Conservation (phyloP, 768 basidiomycete species). For the Serendipita indica region DNA sequence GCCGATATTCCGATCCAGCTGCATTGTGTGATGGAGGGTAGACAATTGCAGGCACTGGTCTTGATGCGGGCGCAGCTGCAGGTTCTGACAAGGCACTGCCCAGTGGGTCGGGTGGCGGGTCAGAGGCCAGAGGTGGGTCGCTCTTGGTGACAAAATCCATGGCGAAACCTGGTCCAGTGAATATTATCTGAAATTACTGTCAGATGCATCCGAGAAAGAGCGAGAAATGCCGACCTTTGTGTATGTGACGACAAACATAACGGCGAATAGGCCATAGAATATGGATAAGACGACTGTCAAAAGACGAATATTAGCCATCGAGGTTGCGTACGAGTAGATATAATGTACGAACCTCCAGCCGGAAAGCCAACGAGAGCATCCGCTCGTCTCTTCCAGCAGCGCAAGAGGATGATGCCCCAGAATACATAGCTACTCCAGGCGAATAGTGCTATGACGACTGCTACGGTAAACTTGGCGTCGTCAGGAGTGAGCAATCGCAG, state of each 20-base stretch:
- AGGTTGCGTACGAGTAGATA: not conserved
- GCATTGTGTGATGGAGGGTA: not conserved
- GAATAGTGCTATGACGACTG: not conserved
- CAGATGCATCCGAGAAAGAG: not conserved
- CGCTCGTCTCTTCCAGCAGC: not conserved
- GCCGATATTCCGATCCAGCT: not conserved
- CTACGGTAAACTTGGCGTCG: not conserved
- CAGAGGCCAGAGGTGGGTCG: not conserved
- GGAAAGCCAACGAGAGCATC: not conserved
- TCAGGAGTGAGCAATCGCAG: not conserved
- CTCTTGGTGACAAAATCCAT: not conserved
- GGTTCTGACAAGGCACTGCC: too few relatives aligned
- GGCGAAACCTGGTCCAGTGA: not conserved
- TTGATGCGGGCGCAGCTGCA: not conserved
- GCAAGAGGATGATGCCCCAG: not conserved
- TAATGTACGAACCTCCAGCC: not conserved
- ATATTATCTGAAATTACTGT: not conserved
- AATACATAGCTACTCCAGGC: slow-evolving; percentile 7
- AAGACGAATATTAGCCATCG: not conserved
- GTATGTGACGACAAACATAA: slow-evolving; percentile 6
- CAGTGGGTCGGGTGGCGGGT: not conserved
- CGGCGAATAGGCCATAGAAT: slow-evolving; percentile 6
- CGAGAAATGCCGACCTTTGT: not conserved
- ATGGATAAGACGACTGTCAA: not conserved
- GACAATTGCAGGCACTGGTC: not conserved